Evolutionary conservation across 1,284 basidiomycete genomes (phyloP).

Genomic region (Tetrapyrgos nigripes): DNA sequence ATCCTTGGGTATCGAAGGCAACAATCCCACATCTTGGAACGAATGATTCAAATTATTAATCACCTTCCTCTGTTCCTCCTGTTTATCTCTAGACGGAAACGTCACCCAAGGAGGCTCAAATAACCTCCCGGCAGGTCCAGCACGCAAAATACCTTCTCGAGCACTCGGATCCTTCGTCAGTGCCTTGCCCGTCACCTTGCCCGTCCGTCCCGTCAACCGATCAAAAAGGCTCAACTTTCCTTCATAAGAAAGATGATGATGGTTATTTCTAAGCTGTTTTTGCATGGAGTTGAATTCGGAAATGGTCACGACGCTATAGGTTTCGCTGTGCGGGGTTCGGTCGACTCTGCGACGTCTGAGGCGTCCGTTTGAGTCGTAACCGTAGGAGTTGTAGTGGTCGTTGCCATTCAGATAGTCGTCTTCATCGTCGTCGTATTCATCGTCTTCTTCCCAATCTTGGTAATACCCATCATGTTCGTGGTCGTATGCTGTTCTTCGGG

Average conservation of each 20-base stretch:
- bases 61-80: conserved; percentile 70
- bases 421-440: conserved; percentile 36
- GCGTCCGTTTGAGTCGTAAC: conserved; percentile 6
- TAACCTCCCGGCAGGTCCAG: conserved; percentile 23
- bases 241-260: conserved; percentile 3
- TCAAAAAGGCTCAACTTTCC: conserved; percentile 1
- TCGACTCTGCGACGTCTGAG: conserved; percentile 35
- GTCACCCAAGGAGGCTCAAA: conserved; percentile 75
- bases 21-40: conserved; percentile 77
- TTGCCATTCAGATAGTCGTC: conserved; percentile 36
- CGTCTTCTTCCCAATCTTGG: conserved; percentile 9
- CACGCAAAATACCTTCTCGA: conserved; percentile 10
- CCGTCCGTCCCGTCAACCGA: conserved; percentile 1
- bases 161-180: conserved; percentile 1
- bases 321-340: conserved; percentile 76
- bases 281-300: conserved; percentile 54
- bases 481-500: neutral
- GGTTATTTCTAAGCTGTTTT: conserved; percentile 47
- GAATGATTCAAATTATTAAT: conserved; percentile 74
- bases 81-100: conserved; percentile 64
- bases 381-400: conserved; percentile 43
- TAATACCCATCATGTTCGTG: conserved; percentile 3
- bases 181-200: conserved; percentile 3
- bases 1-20: conserved; percentile 59
- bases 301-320: conserved; percentile 72